phyloP scores from a whole-genome alignment of 208 protist genomes.

The Crithidia sp. region DNA sequence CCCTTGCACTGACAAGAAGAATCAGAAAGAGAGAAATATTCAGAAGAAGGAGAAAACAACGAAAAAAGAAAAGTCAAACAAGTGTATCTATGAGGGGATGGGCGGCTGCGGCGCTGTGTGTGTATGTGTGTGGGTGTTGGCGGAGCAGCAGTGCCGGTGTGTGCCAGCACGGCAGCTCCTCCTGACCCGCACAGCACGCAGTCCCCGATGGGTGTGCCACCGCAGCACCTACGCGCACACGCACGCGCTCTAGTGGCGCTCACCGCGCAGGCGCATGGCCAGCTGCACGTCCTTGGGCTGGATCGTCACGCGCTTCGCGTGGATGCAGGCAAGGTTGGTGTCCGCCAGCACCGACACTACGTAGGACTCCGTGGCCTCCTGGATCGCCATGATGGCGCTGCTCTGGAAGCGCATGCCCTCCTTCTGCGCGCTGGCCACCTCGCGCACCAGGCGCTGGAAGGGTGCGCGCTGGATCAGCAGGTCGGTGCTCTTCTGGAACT shows the following conservation, averaged over 20 bases:
- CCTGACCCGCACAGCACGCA: neutral
- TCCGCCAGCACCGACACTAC: conserved; percentile 93
- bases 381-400: conserved; percentile 80
- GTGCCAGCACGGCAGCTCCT: conserved; percentile 6
- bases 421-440: conserved; percentile 80
- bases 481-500: conserved; percentile 86
- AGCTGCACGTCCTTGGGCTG: conserved; percentile 82
- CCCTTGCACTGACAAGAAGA: neutral
- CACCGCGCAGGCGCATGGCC: conserved; percentile 63
- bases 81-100: conserved; percentile 22
- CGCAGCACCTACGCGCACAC: neutral
- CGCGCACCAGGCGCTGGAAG: conserved; percentile 90
- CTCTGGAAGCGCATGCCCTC: conserved; percentile 89
- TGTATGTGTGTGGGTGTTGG: neutral
- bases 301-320: conserved; percentile 89
- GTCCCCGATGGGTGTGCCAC: conserved; percentile 1
- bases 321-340: conserved; percentile 90
- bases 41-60: conserved; percentile 1
- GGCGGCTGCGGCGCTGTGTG: no score
- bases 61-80: conserved; percentile 21
- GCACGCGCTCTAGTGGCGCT: conserved; percentile 49
- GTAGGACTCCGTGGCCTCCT: conserved; percentile 94
- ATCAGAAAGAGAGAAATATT: neutral
- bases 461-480: conserved; percentile 89
- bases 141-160: conserved; percentile 5